Base-by-base conservation (phyloP, 495 filamentous ascomycete species). In the Annulohypoxylon bovei region DNA sequence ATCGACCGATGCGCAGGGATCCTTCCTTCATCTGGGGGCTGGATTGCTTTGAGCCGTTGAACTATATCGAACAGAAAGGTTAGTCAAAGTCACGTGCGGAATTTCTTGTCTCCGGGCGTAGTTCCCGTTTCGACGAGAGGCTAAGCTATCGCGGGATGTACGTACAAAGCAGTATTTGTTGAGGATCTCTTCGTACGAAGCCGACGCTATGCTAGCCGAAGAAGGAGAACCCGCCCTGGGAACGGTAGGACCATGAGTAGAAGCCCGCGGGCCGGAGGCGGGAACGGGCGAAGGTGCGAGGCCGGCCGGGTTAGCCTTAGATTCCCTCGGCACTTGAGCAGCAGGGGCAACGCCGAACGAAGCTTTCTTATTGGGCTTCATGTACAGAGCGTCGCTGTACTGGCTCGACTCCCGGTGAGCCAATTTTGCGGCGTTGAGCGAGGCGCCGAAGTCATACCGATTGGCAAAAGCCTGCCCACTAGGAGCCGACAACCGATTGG, bases 111-210 rank as follows among this genome's bases (percentile, higher is more conserved):
- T 68, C 49, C 46, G 32, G 35, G 56, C 23, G 35, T 67, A 35
- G 42, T 75, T 71, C 74, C 49, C 67, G 71, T 65, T 76, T 76
- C 74, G 56, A 61, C 55, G 39, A 65, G 66, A 67, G 69, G 68
- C 69, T 60, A 72, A 69, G 66, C 71, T 71, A 22, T 49, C 20
- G 39, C 54, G 9, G 68, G 79, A 69, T 65, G 68, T 83, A 96
- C 94, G 88, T 92, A 97, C 94, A 87, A 97, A 97, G 85, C 95
- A 99, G 82, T 97, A 99, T 81, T 96, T 97, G 84, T 97, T 92
- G 74, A 99, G 88, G 62, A 99, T 85, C 79, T 99, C 95, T 76
- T 93, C 90, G 80, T 98, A 98, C 56, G 92, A 91, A 39, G 91
- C 87, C 23, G 95, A 96, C 23, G 94, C 86, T 68, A 95, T 84